A percentile compares a stretch with the other conserved stretches of the same genome.
These are phyloP conservation scores for Carex parvula DNA, from an alignment of 176 grass and related monocot genomes.

Conservation along the genomic window DNA sequence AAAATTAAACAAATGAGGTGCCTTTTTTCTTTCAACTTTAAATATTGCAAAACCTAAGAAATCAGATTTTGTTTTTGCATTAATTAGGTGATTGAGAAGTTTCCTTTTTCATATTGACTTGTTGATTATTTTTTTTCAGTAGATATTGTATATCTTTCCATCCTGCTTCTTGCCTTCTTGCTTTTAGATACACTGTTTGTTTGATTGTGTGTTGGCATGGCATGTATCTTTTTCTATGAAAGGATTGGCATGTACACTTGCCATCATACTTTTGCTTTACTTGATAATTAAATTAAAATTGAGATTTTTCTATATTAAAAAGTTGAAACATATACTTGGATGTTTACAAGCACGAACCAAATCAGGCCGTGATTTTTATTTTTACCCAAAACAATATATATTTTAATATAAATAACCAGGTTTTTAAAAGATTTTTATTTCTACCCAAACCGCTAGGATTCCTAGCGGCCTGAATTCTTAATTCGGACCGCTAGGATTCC, in stretches of 20 bases:
- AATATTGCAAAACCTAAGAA: conserved; percentile 16
- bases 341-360: background rate
- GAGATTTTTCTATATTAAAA: background rate
- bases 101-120: background rate
- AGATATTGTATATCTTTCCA: background rate
- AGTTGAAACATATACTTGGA: background rate
- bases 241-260: background rate
- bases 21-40: background rate
- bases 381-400: too few relatives aligned
- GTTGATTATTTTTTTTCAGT: background rate
- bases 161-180: background rate
- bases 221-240: background rate
- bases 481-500: too few relatives aligned
- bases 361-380: too few relatives aligned
- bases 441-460: too few relatives aligned
- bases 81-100: background rate
- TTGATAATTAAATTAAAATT: background rate
- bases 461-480: too few relatives aligned
- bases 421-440: too few relatives aligned
- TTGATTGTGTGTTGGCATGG: background rate
- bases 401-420: too few relatives aligned
- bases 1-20: background rate
- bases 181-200: background rate
- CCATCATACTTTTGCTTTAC: background rate
- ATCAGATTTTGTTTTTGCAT: conserved; percentile 1